phyloP scores from a whole-genome alignment of 768 basidiomycete genomes.

The Rhodosporidiobolus sp. region DNA sequence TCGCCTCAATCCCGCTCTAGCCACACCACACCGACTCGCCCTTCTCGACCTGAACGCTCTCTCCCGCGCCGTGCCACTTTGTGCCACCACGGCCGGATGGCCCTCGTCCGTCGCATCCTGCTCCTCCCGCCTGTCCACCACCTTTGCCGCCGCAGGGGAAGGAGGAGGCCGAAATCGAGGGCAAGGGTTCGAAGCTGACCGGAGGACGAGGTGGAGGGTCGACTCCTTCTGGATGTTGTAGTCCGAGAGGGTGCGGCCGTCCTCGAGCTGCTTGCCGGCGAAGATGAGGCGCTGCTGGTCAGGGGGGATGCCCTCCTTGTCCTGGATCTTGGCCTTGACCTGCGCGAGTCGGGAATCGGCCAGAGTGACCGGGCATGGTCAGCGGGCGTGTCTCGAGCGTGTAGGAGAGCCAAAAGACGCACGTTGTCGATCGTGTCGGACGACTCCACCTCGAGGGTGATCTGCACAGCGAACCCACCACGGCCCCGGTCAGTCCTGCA shows the following conservation, averaged over 20 bases:
- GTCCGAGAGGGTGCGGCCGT: constrained; percentile 83
- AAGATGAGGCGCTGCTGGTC: constrained; percentile 90
- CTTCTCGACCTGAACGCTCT: neutral
- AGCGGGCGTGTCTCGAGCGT: neutral
- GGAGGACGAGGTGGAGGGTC: constrained; percentile 88
- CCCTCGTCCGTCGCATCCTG: neutral
- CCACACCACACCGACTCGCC: neutral
- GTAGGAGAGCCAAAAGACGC: neutral
- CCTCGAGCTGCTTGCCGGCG: constrained; percentile 87
- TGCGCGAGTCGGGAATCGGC: neutral
- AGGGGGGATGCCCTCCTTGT: constrained; percentile 90
- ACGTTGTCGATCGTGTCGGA: constrained; percentile 92
- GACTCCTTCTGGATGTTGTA: constrained; percentile 84
- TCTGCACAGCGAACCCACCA: constrained; percentile 45
- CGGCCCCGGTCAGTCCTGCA: neutral
- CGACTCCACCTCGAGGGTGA: constrained; percentile 88
- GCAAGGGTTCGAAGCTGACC: constrained; percentile 50
- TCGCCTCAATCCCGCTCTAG: too few relatives aligned
- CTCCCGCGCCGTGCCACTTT: neutral
- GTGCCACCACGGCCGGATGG: too few relatives aligned
- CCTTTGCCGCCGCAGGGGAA: neutral
- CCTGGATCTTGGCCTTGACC: constrained; percentile 87
- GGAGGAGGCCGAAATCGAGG: neutral
- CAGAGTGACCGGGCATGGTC: neutral
- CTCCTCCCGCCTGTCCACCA: neutral